Percentiles rank a stretch among this genome's conserved stretches.
Evolutionary conservation across 306 rosid species (phyloP).

Genomic region (Dryas drummondii): DNA sequence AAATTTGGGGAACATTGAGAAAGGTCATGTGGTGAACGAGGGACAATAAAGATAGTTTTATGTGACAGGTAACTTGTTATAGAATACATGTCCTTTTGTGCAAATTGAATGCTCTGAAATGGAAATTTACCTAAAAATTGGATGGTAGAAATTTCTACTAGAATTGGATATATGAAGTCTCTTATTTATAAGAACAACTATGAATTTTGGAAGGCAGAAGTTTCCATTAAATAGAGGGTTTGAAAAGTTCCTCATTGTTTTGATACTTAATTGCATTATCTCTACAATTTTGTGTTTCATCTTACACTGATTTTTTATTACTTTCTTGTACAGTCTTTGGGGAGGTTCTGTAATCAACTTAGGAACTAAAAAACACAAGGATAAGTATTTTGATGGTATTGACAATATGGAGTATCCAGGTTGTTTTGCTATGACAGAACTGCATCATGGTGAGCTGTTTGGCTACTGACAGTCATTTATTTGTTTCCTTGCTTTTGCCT

Average conservation of each 20-base stretch:
- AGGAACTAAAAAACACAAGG: slow-evolving; percentile 92
- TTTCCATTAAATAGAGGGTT: background rate
- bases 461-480: background rate
- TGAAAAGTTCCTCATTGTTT: background rate
- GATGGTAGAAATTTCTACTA: background rate
- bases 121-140: background rate
- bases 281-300: background rate
- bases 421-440: slow-evolving; percentile 98
- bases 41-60: background rate
- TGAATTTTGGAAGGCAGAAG: background rate
- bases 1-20: background rate
- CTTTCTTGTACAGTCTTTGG: slow-evolving; percentile 66
- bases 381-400: slow-evolving; percentile 80
- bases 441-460: slow-evolving; percentile 70
- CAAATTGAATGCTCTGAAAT: background rate
- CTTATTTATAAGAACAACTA: background rate
- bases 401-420: slow-evolving; percentile 84
- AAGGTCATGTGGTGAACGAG: background rate
- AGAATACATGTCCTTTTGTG: background rate
- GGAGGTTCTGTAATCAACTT: slow-evolving; percentile 89
- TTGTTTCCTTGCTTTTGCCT: background rate
- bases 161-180: background rate
- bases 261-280: background rate
- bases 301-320: background rate
- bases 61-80: background rate